Base-by-base conservation (phyloP, 1,139 yeast species). In the Geotrichum australiense region DNA sequence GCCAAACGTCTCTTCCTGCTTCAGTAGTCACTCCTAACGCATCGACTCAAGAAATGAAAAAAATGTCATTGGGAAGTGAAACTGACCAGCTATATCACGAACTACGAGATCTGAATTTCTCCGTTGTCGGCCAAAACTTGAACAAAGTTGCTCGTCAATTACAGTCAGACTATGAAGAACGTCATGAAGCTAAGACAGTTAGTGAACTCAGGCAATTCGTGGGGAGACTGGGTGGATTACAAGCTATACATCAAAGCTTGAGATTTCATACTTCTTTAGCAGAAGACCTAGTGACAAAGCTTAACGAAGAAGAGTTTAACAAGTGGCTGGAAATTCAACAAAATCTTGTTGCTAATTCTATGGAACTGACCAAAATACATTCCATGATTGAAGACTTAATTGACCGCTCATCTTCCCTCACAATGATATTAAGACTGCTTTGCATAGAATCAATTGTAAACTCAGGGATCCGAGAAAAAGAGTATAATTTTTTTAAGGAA, bases 211-310 rank as follows among this genome's bases (percentile, higher is more conserved):
- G 78, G 53, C 66, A 70, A 37, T 76, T 89, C 55, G 94, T 91
- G 3, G 74, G 76, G 12, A 78, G 76, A 43, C 66, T 91, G 28
- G 81, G 85, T 5, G 72, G 69, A 14, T 63, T 89, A 37, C 89
- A 87, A 42, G 62, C 71, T 12, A 71, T 76, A 39, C 95, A 87
- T 56, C 78, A 73, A 35, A 66, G 76, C 48, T 71, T 91, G 24
- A 76, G 83, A 46, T 74, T 77, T 47, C 96, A 87, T 57, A 87
- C 96, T 0, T 65, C 66, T 3, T 64, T 91, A 20, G 84, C 94
- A 3, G 94, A 87, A 52, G 69, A 68, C 19, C 69, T 86, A 1
- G 66, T 89, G 58, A 61, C 66, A 11, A 64, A 65, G 28, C 78
- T 85, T 8, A 72, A 71, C 30, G 57, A 61, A 2, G 66, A 62